A percentile compares a stretch with the other conserved stretches of the same genome.
Evolutionary conservation across 768 basidiomycete genomes (phyloP).

Genomic region (Lactifluus piperatus): DNA sequence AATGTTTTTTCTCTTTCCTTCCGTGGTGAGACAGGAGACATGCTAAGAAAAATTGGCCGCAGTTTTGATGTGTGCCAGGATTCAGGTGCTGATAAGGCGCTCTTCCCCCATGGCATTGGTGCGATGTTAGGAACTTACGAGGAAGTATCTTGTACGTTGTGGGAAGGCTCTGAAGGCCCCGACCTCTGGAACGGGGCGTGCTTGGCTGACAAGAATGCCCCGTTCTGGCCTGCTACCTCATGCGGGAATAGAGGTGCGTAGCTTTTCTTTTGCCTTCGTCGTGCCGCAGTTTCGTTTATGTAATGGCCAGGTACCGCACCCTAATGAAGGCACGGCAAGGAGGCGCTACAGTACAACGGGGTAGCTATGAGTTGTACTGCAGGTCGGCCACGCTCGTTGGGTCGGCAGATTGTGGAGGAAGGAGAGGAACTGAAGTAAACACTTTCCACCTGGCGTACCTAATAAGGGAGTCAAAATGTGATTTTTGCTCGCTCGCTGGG

Average conservation of each 20-base stretch:
- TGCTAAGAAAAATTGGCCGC: not conserved
- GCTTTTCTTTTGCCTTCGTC: not conserved
- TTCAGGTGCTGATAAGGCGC: constrained; percentile 40
- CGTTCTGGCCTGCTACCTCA: constrained; percentile 41
- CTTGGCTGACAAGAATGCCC: constrained; percentile 37
- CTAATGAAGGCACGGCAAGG: not conserved
- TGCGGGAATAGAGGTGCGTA: constrained; percentile 46
- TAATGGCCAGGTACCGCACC: constrained; percentile 1
- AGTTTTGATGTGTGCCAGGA: constrained; percentile 59
- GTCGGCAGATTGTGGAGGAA: not conserved
- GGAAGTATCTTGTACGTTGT: constrained; percentile 49
- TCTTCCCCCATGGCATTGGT: constrained; percentile 54
- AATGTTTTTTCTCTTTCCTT: not conserved
- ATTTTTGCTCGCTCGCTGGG: not conserved
- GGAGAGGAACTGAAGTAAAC: not conserved
- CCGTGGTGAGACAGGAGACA: not conserved
- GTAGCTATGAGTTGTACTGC: not conserved
- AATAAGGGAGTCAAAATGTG: not conserved
- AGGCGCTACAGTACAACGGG: not conserved
- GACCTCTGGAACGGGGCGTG: constrained; percentile 43
- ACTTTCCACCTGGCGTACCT: too few relatives aligned
- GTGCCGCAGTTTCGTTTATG: not conserved
- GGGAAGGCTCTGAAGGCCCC: constrained; percentile 43
- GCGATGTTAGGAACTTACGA: constrained; percentile 44
- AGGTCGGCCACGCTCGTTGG: not conserved